Conservation (phyloP, 2,329 filamentous ascomycete species). For the Colletotrichum lupini region DNA sequence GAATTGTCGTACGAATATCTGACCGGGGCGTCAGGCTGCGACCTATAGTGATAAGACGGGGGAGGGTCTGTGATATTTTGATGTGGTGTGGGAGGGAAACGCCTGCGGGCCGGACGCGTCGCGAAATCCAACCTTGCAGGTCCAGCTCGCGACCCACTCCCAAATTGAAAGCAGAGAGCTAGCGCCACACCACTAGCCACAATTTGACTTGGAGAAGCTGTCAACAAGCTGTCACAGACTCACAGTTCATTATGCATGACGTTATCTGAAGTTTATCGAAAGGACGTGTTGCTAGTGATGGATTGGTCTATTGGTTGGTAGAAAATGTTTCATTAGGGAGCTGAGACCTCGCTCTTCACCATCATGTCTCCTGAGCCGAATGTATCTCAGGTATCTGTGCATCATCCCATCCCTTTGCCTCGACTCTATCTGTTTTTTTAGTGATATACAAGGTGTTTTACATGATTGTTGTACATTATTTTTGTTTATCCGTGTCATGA, state of each 20-base stretch:
- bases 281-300: not conserved
- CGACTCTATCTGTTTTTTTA: not conserved
- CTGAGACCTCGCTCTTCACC: not conserved
- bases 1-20: not conserved
- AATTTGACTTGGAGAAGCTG: not conserved
- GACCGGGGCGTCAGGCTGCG: not conserved
- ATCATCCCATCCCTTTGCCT: not conserved
- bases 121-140: conserved; percentile 27
- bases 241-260: not conserved
- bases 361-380: not conserved
- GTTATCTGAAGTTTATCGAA: not conserved
- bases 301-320: not conserved
- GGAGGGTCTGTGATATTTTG: conserved; percentile 30
- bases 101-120: conserved; percentile 27
- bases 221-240: not conserved
- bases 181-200: conserved; percentile 33
- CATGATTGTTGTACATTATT: conserved; percentile 23
- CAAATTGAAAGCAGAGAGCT: conserved; percentile 20
- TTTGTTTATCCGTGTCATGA: too few species aligned
- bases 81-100: conserved; percentile 31
- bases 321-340: not conserved
- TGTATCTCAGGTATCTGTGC: conserved; percentile 19
- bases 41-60: not conserved
- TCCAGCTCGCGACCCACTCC: conserved; percentile 3
- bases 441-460: conserved; percentile 15